Conservation (phyloP, 805 yeast genomes). For the Candida ulmi region DNA sequence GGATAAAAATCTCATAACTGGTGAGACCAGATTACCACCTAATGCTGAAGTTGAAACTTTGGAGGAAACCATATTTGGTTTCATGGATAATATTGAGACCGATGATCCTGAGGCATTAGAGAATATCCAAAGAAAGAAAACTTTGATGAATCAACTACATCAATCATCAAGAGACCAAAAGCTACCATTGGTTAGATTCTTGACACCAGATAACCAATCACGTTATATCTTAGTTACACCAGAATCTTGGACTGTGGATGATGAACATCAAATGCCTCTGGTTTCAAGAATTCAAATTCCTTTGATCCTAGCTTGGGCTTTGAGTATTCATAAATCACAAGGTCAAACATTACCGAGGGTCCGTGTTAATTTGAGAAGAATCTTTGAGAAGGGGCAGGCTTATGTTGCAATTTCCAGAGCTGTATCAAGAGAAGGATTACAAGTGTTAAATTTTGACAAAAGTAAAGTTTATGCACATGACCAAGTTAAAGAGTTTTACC, state of each 20-base stretch:
- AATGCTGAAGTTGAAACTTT: conserved; percentile 16
- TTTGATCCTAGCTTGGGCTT: conserved; percentile 89
- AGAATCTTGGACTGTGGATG: conserved; percentile 77
- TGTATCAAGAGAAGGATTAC: conserved; percentile 73
- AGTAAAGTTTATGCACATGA: conserved; percentile 62
- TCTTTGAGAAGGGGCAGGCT: conserved; percentile 92
- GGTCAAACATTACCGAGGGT: conserved; percentile 83
- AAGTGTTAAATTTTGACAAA: conserved; percentile 67
- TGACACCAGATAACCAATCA: conserved; percentile 62
- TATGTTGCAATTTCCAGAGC: conserved; percentile 95
- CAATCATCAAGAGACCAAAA: conserved; percentile 39
- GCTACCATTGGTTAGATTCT: conserved; percentile 76
- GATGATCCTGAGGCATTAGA: conserved; percentile 21
- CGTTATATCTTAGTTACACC: conserved; percentile 76
- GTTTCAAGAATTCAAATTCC: conserved; percentile 82
- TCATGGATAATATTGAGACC: conserved; percentile 27
- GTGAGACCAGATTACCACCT: too few species aligned
- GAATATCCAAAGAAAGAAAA: conserved; percentile 43
- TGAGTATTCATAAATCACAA: conserved; percentile 93
- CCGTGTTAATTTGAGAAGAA: conserved; percentile 65
- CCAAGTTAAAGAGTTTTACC: conserved; percentile 67
- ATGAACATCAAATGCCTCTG: conserved; percentile 59
- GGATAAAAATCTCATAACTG: neutral
- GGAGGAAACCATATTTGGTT: conserved; percentile 46
- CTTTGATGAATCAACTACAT: conserved; percentile 37